Percentiles rank a stretch among this genome's conserved stretches.
Conservation (phyloP, 257 asterid genomes). For the Datura wrightii region DNA sequence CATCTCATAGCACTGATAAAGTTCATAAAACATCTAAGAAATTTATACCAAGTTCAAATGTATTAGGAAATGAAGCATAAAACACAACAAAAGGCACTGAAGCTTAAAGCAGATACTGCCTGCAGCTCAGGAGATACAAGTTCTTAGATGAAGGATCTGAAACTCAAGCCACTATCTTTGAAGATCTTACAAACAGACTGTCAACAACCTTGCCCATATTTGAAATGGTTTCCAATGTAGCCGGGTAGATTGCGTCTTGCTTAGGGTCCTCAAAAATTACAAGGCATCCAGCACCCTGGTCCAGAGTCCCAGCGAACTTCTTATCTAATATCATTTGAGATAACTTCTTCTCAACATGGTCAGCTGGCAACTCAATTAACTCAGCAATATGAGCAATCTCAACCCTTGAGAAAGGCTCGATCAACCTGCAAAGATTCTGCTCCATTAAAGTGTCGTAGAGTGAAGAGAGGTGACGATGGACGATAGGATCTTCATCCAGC, state of each 20-base stretch:
- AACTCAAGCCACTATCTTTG: constrained; percentile 46
- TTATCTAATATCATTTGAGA: constrained; percentile 58
- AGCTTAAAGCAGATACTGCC: neutral
- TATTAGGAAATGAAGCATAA: constrained; percentile 23
- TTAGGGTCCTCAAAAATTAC: constrained; percentile 54
- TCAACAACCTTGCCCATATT: constrained; percentile 61
- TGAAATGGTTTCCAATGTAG: constrained; percentile 49
- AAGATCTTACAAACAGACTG: constrained; percentile 49
- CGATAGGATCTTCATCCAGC: constrained; percentile 55
- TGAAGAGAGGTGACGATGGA: constrained; percentile 54
- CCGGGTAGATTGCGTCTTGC: constrained; percentile 52
- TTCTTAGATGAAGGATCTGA: neutral
- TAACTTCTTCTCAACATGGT: constrained; percentile 55
- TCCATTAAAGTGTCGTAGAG: constrained; percentile 53
- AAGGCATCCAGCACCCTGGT: constrained; percentile 61
- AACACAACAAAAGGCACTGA: constrained; percentile 2
- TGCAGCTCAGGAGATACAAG: constrained; percentile 22
- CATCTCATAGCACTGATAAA: neutral
- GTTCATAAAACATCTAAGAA: constrained; percentile 18
- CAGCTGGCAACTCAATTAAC: constrained; percentile 51
- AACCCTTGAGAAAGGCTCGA: constrained; percentile 51
- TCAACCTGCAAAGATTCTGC: constrained; percentile 59
- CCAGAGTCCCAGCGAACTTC: constrained; percentile 57
- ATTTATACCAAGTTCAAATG: constrained; percentile 23
- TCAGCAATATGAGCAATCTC: constrained; percentile 55